phyloP scores from a whole-genome alignment of 1,284 basidiomycete species.

The Dichomitus squalens region DNA sequence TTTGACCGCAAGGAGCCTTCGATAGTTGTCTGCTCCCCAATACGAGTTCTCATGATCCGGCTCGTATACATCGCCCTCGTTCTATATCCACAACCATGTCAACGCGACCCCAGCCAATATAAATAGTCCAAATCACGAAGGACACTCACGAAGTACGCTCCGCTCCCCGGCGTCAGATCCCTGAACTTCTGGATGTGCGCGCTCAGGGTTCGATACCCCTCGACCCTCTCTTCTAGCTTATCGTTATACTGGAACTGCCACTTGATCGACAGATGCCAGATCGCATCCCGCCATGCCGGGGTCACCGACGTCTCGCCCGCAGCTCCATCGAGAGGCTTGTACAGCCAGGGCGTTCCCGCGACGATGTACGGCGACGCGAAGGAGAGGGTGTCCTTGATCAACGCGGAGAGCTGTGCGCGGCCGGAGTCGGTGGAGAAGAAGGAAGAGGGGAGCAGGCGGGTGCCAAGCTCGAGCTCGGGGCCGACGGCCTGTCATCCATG shows the following conservation, averaged over 20 bases:
- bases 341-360: constrained; percentile 43
- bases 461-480: constrained; percentile 31
- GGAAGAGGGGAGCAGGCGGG: constrained; percentile 33
- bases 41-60: constrained; percentile 52
- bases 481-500: constrained; percentile 30
- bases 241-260: constrained; percentile 42
- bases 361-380: constrained; percentile 34
- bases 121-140: not conserved
- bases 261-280: constrained; percentile 43
- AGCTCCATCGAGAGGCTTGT: constrained; percentile 37
- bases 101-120: too few relatives aligned
- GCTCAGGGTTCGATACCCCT: constrained; percentile 38
- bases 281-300: constrained; percentile 46
- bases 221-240: constrained; percentile 38
- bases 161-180: constrained; percentile 48
- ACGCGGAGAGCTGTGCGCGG: constrained; percentile 27
- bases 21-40: constrained; percentile 54
- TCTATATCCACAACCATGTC: constrained; percentile 36
- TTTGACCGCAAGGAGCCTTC: constrained; percentile 49
- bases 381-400: constrained; percentile 30
- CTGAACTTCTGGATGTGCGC: constrained; percentile 43
- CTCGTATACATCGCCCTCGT: constrained; percentile 61
- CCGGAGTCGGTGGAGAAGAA: constrained; percentile 32
- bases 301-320: constrained; percentile 43
- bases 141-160: constrained; percentile 49